These are phyloP conservation scores for Lactarius tabidus DNA, from an alignment of 768 basidiomycete species.

Conservation along the genomic window DNA sequence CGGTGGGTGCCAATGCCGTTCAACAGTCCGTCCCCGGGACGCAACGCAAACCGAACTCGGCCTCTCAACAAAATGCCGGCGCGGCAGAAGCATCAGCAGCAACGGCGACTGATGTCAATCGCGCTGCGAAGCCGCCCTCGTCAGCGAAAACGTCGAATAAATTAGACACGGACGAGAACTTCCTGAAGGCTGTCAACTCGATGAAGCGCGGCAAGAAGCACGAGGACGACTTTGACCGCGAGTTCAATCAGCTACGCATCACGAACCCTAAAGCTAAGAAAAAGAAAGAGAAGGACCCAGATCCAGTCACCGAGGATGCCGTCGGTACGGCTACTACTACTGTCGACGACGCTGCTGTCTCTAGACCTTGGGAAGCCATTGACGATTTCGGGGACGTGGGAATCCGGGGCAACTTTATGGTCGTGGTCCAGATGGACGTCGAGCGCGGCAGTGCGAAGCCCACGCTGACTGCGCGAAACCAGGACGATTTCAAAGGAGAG, in stretches of 20 bases:
- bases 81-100: background rate
- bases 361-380: conserved; percentile 52
- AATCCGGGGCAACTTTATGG: conserved; percentile 72
- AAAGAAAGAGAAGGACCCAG: background rate
- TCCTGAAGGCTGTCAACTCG: conserved; percentile 66
- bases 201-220: conserved; percentile 60
- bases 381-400: conserved; percentile 61
- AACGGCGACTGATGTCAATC: background rate
- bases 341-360: conserved; percentile 16
- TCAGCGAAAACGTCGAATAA: conserved; percentile 1
- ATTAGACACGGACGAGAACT: conserved; percentile 54
- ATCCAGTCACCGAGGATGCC: background rate
- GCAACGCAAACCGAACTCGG: background rate
- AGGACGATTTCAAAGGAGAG: conserved; percentile 17
- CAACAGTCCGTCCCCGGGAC: background rate
- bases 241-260: conserved; percentile 70
- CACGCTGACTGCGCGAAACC: background rate
- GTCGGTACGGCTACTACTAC: conserved; percentile 35
- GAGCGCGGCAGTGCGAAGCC: conserved; percentile 22
- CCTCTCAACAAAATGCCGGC: background rate
- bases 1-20: background rate
- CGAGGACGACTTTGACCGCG: conserved; percentile 67
- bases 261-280: conserved; percentile 49
- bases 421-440: conserved; percentile 59
- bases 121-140: background rate